Evolutionary conservation across 2,329 filamentous ascomycete genomes (phyloP), one percentile per base, ranked within the genome.

Genomic region (Colletotrichum spinosum): DNA sequence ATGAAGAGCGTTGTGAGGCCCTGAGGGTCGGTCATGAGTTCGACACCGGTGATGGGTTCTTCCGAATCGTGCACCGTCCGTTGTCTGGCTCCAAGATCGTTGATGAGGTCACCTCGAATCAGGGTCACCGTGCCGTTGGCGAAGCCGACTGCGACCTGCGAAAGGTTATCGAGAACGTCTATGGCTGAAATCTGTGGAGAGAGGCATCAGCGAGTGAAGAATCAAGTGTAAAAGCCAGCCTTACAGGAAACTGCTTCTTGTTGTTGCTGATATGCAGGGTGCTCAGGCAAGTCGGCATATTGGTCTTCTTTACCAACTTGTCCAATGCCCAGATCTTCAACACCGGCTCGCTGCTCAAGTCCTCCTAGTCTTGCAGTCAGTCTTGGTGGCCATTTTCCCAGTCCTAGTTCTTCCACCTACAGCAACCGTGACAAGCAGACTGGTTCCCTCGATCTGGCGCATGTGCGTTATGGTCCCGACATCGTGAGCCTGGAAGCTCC

Each of bases 321-420:
- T 98, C 94, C 71, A 99, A 83, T 25, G 93, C 95, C 96, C 96
- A 99, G n/a, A 98, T 95, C 77, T 97, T 98, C 66, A 99, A 80
- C 17, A 95, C 86, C 0, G 96, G 95, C 72, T 98, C 94, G 72
- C 87, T 91, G 44, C 92, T 92, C 56, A 97, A 82, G 73, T 98
- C 94, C 78, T 99, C 96, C 79, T 91, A 65, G 8, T 8, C 8
- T 15, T 2, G n/a, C 25, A 11, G 37, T 44, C 34, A 3, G 6
- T 4, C 2, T 11, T 10, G 5, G 33, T 1, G 17, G 9, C n/a
- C 35, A 6, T 15, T 25, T 5, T 1, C 38, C 9, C 38, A 6
- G 3, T 13, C 3, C 3, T 13, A 3, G 5, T n/a, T 34, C 2
- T 6, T 54, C 51, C 15, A 67, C 67, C 50, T 57, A 88, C 86